Base-by-base conservation (phyloP, 129 eudicot genomes). In the Artemisia argyi region DNA sequence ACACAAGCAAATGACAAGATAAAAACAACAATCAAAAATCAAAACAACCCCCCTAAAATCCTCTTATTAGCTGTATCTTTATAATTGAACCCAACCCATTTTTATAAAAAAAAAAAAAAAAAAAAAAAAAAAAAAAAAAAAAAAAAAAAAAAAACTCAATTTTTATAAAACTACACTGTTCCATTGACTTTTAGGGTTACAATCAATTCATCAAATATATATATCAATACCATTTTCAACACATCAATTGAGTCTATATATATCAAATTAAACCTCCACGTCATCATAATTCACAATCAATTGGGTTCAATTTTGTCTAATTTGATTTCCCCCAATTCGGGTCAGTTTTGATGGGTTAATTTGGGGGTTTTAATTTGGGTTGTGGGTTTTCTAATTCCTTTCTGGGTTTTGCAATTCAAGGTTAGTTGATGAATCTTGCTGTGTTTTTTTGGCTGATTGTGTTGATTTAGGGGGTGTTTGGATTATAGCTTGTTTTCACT, bases 301-400 rank as follows among this genome's bases (percentile, higher is more conserved):
- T 46, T 59, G 13, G 7, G 22, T 69, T 32, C 42, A 68, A 39
- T 39, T 76, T 69, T 39, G 54, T 62, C 44, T 15, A 26, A 4
- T 64, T n/a, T 32, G 7, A 64, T 32, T 64, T 68, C 39, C 24
- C 63, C 71, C 81, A 39, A 39, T 39, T 32, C 5, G 39, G 39
- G 39, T 73, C 57, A 76, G 58, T 76, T 24, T 76, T 81, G 61
- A 81, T 81, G 76, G 76, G 71, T 44, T 79, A 76, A 69, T 20
- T 71, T 49, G 16, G 28, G 58, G 61, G 48, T 14, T 59, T 24
- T 59, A 13, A 2, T 68, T 18, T 13, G 68, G 49, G 64, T 64
- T 69, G 49, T 19, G 32, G 17, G 73, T 18, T 7, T 59, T 60
- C 4, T 26, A 70, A 63, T 75, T 76, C 72, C 77, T 79, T 72